These are phyloP conservation scores for Yarrowia sp. DNA, from an alignment of 805 yeast species.

Conservation along the genomic window DNA sequence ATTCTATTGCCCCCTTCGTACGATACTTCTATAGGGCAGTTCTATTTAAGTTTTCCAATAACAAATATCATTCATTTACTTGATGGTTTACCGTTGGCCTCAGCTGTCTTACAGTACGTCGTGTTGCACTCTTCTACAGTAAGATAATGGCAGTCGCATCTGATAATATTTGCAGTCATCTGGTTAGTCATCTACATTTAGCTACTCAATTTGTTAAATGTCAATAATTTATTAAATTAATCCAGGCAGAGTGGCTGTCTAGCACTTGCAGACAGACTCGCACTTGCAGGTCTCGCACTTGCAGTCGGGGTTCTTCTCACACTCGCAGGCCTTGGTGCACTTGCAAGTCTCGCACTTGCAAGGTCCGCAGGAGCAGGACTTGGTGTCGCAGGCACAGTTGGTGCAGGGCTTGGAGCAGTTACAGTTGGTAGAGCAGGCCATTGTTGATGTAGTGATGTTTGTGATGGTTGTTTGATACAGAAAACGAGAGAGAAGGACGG, in stretches of 20 bases:
- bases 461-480: not conserved
- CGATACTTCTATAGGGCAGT: too few relatives aligned
- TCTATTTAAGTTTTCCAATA: too few relatives aligned
- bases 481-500: too few relatives aligned
- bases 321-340: constrained; percentile 20
- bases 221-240: not conserved
- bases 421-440: constrained; percentile 29
- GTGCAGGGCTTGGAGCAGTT: constrained; percentile 28
- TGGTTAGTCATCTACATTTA: too few relatives aligned
- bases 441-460: not conserved
- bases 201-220: too few relatives aligned
- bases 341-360: constrained; percentile 15
- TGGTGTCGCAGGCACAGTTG: constrained; percentile 25
- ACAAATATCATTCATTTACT: too few relatives aligned
- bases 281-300: constrained; percentile 26
- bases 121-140: too few relatives aligned
- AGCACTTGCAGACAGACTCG: constrained; percentile 26
- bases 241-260: not conserved
- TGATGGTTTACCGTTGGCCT: too few relatives aligned
- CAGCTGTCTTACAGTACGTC: too few relatives aligned
- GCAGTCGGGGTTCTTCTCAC: constrained; percentile 19
- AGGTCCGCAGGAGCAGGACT: constrained; percentile 14
- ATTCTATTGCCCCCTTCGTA: too few relatives aligned
- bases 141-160: too few relatives aligned
- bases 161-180: too few relatives aligned